Percentiles rank a stretch among this genome's conserved stretches.
Conservation (phyloP, 441 rosid genomes). For the Erysimum pusillum region DNA sequence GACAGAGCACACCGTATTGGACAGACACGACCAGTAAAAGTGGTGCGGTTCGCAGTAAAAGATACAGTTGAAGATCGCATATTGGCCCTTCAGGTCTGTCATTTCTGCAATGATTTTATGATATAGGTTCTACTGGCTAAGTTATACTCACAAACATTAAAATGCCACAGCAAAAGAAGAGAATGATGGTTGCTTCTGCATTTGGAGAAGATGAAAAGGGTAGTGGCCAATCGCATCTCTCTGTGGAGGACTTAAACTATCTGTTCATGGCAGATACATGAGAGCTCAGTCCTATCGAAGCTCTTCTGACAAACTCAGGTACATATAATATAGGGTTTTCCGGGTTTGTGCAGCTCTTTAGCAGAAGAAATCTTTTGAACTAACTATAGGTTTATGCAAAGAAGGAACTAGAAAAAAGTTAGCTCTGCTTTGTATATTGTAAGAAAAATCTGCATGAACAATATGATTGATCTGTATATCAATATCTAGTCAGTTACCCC, state of each 20-base stretch:
- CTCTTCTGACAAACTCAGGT: slow-evolving; percentile 37
- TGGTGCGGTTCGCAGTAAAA: slow-evolving; percentile 79
- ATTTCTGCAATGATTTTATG: background rate
- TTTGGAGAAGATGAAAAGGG: slow-evolving; percentile 83
- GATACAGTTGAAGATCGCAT: slow-evolving; percentile 94
- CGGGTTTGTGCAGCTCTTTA: background rate
- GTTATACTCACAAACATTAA: slow-evolving; percentile 10
- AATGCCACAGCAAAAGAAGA: slow-evolving; percentile 77
- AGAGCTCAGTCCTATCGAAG: slow-evolving; percentile 6
- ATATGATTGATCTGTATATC: slow-evolving; percentile 8
- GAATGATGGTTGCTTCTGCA: slow-evolving; percentile 89
- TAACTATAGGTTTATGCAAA: slow-evolving; percentile 16
- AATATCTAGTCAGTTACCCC: slow-evolving; percentile 18
- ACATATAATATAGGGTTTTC: slow-evolving; percentile 34
- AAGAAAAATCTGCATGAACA: slow-evolving; percentile 11
- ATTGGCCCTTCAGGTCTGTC: slow-evolving; percentile 76
- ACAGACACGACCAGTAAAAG: slow-evolving; percentile 86
- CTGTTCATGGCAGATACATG: slow-evolving; percentile 70
- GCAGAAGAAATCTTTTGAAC: slow-evolving; percentile 12
- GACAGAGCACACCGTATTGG: slow-evolving; percentile 98
- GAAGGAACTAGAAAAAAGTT: background rate
- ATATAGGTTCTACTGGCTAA: background rate
- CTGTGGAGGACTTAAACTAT: slow-evolving; percentile 84
- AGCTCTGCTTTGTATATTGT: slow-evolving; percentile 1
- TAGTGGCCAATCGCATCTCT: slow-evolving; percentile 72